Evolutionary conservation across 306 rosid species (phyloP).

Genomic region (Inga leiocalycina): DNA sequence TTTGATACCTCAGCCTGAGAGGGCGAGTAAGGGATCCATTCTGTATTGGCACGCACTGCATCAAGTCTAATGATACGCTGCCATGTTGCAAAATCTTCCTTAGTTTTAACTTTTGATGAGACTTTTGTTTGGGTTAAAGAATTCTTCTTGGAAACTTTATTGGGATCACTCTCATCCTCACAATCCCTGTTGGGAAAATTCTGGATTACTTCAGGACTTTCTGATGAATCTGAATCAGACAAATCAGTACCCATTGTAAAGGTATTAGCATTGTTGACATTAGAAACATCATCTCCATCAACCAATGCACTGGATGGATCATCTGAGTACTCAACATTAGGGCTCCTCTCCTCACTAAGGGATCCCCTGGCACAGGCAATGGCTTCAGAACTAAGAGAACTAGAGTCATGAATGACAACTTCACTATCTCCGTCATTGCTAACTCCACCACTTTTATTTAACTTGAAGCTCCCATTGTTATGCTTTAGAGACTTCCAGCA

Average conservation of each 20-base stretch:
- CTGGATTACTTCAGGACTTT: slow-evolving; percentile 75
- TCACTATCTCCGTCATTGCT: slow-evolving; percentile 58
- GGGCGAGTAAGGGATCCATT: slow-evolving; percentile 79
- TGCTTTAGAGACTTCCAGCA: slow-evolving; percentile 68
- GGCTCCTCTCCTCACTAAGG: slow-evolving; percentile 82
- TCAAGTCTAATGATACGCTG: slow-evolving; percentile 96
- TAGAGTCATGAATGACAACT: slow-evolving; percentile 54
- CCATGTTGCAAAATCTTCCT: slow-evolving; percentile 93
- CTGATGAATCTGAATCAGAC: slow-evolving; percentile 86
- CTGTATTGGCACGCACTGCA: slow-evolving; percentile 90
- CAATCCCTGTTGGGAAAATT: slow-evolving; percentile 59
- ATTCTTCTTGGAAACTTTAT: slow-evolving; percentile 51
- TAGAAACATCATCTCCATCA: slow-evolving; percentile 67
- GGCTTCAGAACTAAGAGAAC: slow-evolving; percentile 91
- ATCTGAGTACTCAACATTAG: slow-evolving; percentile 61
- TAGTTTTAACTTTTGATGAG: slow-evolving; percentile 50
- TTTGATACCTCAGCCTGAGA: slow-evolving; percentile 67
- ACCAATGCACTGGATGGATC: slow-evolving; percentile 67
- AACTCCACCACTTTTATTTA: slow-evolving; percentile 57
- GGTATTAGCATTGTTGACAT: slow-evolving; percentile 58
- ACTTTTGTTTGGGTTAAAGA: slow-evolving; percentile 50
- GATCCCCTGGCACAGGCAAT: slow-evolving; percentile 84
- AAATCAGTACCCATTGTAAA: slow-evolving; percentile 65
- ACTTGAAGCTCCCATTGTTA: slow-evolving; percentile 53
- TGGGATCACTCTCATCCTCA: slow-evolving; percentile 57